Evolutionary conservation across 148 eudicot genomes (phyloP).

Genomic region (Rhododendron ovatum): DNA sequence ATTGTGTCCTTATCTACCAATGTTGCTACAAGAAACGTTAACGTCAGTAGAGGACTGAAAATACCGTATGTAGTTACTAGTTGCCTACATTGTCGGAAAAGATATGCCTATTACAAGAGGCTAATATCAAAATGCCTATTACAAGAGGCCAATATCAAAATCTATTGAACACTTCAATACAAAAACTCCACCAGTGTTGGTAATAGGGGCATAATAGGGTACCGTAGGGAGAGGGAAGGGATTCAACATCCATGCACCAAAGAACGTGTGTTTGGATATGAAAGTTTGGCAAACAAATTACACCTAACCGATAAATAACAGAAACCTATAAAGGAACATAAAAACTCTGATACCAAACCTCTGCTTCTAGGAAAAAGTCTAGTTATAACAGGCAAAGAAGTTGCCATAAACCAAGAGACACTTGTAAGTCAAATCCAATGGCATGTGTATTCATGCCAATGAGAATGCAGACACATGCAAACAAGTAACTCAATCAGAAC

Average conservation of each 20-base stretch:
- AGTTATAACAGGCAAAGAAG: background rate
- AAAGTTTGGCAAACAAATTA: background rate
- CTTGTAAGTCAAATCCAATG: background rate
- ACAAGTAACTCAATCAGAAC: background rate
- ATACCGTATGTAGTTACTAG: background rate
- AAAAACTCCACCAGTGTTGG: background rate
- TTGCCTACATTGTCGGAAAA: background rate
- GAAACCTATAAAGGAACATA: background rate
- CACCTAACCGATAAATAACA: background rate
- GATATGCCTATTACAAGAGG: background rate
- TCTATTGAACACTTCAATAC: background rate
- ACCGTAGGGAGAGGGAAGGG: background rate
- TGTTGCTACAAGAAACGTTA: too few species aligned
- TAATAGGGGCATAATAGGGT: background rate
- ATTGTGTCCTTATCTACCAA: too few species aligned
- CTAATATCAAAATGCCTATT: background rate
- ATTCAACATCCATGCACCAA: background rate
- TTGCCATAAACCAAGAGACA: background rate
- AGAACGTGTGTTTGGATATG: background rate
- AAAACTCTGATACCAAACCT: background rate
- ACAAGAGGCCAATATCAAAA: background rate
- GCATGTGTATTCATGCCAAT: background rate
- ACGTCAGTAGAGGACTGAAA: too few species aligned
- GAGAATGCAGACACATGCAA: background rate
- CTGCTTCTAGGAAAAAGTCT: background rate